Evolutionary conservation across 257 asterid species (phyloP).

Genomic region (Fraxinus quadrangulata): DNA sequence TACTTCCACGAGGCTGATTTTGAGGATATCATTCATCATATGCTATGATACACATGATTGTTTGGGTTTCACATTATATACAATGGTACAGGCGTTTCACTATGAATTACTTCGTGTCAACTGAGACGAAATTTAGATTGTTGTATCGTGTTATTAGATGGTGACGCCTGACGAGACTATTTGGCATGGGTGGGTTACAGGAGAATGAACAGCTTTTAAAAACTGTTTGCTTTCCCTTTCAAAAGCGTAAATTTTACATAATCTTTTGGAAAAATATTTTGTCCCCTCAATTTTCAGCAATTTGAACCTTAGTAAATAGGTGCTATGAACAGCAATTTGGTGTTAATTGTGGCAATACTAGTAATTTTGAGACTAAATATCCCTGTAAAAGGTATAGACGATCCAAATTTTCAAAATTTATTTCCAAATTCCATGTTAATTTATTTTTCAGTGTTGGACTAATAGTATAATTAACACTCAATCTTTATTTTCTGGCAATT

Average conservation of each 20-base stretch:
- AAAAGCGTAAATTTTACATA: background rate
- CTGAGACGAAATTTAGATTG: background rate
- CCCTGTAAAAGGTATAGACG: background rate
- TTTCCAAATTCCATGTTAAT: background rate
- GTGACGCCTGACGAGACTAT: background rate
- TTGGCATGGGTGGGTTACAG: background rate
- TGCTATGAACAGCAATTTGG: background rate
- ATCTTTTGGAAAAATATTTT: background rate
- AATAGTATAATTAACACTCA: conserved; percentile 2
- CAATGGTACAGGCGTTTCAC: conserved; percentile 1
- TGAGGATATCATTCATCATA: background rate
- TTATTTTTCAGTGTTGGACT: conserved; percentile 18
- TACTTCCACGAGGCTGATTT: background rate
- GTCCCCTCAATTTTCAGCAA: background rate
- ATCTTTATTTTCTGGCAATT: conserved; percentile 2
- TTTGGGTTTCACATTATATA: background rate
- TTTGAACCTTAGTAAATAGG: background rate
- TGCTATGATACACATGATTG: conserved; percentile 12
- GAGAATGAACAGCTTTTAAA: background rate
- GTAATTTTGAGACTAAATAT: background rate
- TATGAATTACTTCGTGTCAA: conserved; percentile 14
- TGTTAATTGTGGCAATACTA: background rate
- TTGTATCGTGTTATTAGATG: conserved; percentile 6
- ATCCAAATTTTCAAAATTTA: background rate
- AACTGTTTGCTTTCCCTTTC: background rate